These are phyloP conservation scores for Corrigiola litoralis DNA, from an alignment of 179 eudicot species.

Conservation along the genomic window DNA sequence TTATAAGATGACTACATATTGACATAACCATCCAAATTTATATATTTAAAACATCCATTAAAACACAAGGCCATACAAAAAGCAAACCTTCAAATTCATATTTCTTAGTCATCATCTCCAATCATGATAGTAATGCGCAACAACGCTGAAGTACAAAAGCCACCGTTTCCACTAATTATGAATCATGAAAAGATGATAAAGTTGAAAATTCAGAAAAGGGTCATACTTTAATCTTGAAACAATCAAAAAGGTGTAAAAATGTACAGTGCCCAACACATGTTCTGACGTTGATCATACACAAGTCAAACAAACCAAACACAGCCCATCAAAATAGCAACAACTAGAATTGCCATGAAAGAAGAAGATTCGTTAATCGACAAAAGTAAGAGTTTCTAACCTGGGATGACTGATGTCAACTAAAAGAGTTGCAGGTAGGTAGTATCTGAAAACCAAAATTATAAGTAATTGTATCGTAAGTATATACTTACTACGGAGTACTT, in stretches of 20 bases:
- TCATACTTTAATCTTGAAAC: background rate
- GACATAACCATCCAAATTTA: no score
- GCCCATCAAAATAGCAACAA: background rate
- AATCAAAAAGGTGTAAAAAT: background rate
- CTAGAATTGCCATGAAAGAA: background rate
- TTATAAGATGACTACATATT: background rate
- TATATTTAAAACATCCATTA: no score
- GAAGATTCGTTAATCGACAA: background rate
- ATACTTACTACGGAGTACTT: background rate
- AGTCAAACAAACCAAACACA: conserved; percentile 10
- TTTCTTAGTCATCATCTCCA: no score
- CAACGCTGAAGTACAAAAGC: no score
- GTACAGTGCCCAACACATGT: background rate
- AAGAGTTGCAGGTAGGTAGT: background rate
- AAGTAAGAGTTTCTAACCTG: conserved; percentile 11
- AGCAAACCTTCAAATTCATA: no score
- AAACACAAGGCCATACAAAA: no score
- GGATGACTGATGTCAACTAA: background rate
- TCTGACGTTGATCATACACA: conserved; percentile 11
- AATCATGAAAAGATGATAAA: no score
- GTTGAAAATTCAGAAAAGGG: background rate
- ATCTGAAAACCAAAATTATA: background rate
- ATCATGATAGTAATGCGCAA: no score
- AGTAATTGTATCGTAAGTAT: background rate
- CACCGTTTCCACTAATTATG: no score